phyloP scores from a whole-genome alignment of 2,329 filamentous ascomycete species.

The Ciborinia camelliae region DNA sequence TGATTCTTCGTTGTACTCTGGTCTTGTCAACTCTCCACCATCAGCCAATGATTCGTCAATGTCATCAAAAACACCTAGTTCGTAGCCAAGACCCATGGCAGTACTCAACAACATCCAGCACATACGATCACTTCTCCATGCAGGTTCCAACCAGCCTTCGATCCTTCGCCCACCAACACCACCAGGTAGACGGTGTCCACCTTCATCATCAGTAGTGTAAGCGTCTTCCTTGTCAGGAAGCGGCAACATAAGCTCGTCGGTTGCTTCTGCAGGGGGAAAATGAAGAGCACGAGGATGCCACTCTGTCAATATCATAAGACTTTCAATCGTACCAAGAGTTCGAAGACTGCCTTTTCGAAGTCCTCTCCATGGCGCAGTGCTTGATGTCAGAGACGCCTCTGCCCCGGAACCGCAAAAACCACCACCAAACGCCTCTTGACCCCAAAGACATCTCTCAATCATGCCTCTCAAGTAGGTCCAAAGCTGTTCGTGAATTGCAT shows the following conservation, averaged over 20 bases:
- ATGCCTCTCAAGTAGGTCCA: conserved; percentile 94
- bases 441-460: conserved; percentile 93
- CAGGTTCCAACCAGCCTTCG: conserved; percentile 94
- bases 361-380: conserved; percentile 67
- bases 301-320: conserved; percentile 87
- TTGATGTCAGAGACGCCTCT: conserved; percentile 57
- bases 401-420: conserved; percentile 75
- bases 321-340: conserved; percentile 91
- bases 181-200: conserved; percentile 42
- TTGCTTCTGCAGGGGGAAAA: conserved; percentile 79
- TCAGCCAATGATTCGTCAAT: conserved; percentile 68
- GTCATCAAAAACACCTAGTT: conserved; percentile 92
- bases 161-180: conserved; percentile 80
- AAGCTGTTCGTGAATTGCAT: conserved; percentile 89
- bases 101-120: conserved; percentile 97
- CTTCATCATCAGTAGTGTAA: conserved; percentile 45
- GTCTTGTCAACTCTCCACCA: conserved; percentile 55
- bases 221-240: conserved; percentile 49
- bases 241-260: conserved; percentile 65
- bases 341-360: conserved; percentile 75
- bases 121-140: conserved; percentile 92
- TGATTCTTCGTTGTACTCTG: conserved; percentile 69
- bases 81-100: conserved; percentile 83
- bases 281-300: conserved; percentile 95
- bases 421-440: conserved; percentile 90